Evolutionary conservation across 225 moss, liverwort and hornwort genomes (phyloP), one percentile per base, ranked within the genome.

Genomic region (Takakia lepidozioides): DNA sequence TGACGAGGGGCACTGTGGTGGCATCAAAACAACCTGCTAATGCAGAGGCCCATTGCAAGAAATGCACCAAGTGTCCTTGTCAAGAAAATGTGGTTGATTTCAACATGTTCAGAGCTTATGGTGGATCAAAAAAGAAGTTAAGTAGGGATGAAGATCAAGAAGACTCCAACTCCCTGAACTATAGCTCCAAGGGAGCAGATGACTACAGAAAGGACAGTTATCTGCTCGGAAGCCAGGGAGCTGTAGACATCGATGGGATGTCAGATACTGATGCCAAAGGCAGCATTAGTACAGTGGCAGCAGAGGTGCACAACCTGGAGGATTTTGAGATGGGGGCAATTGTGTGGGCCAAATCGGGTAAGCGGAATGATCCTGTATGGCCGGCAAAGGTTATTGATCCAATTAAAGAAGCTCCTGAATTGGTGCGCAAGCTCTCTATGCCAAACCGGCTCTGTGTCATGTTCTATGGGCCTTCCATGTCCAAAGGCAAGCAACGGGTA

Each of bases 331-430:
- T 87, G 34, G 98, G 98, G n/a, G 98, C 83, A 52, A 91, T 99
- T 64, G 91, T 99, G 32, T 99, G 98, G 98, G 98, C 98, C 2
- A 99, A 87, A 67, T 99, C 98, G 38, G 98, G 98, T 34, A 99
- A 99, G 65, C 77, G 91, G 41, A 99, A 99, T 56, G 98, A 99
- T 56, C 98, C 98, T 41, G 87, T 91, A 44, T 99, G 98, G 98
- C 98, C 98, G 46, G 98, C 98, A 13, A 99, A 74, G 72, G 98
- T 99, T 54, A 83, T 99, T 56, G 91, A 99, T 66, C 91, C 98
- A 22, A 87, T 83, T 21, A 78, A 81, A 39, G 98, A 99, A 63
- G 91, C 85, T 50, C 98, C 98, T 43, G 76, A 76, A 42, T 67
- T 83, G 72, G 98, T 99, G 32, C 87, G 78, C 67, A 77, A 82